Evolutionary conservation across 169 alveolate genomes (phyloP).

Genomic region (Plasmodium coatneyi): DNA sequence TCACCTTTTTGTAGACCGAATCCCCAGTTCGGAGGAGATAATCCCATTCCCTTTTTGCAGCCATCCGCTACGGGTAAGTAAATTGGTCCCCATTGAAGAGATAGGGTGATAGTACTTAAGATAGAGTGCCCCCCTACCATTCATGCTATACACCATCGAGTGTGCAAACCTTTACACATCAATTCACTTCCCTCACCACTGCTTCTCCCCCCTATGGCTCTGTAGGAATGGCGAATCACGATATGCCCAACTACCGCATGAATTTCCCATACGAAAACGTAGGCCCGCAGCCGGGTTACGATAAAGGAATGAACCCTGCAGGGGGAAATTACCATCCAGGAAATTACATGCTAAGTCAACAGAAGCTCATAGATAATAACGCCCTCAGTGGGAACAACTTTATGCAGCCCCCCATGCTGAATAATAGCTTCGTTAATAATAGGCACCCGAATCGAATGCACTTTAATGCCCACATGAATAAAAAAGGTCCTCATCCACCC

Average conservation of each 20-base stretch:
- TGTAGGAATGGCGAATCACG: slow-evolving; percentile 6
- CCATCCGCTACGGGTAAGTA: slow-evolving; percentile 33
- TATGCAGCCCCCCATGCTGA: neutral
- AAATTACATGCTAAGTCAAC: neutral
- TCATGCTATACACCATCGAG: neutral
- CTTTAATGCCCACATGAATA: slow-evolving; percentile 3
- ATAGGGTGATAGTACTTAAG: neutral
- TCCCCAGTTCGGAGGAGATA: slow-evolving; percentile 67
- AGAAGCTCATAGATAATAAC: slow-evolving; percentile 1
- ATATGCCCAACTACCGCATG: slow-evolving; percentile 26
- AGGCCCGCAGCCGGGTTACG: neutral
- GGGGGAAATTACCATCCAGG: slow-evolving; percentile 15
- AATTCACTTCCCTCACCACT: neutral
- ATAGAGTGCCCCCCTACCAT: neutral
- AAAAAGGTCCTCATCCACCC: neutral
- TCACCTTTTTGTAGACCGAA: slow-evolving; percentile 27
- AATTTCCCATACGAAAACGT: slow-evolving; percentile 1
- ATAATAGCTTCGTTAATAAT: slow-evolving; percentile 20
- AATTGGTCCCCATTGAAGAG: neutral
- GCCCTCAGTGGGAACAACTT: neutral
- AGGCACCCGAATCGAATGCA: neutral
- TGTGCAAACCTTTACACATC: neutral
- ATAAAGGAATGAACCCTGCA: neutral
- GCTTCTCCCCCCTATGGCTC: neutral
- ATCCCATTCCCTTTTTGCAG: slow-evolving; percentile 23